A percentile compares a stretch with the other conserved stretches of the same genome.
Conservation (phyloP, 169 alveolate species). For the Eimeria mitis region DNA sequence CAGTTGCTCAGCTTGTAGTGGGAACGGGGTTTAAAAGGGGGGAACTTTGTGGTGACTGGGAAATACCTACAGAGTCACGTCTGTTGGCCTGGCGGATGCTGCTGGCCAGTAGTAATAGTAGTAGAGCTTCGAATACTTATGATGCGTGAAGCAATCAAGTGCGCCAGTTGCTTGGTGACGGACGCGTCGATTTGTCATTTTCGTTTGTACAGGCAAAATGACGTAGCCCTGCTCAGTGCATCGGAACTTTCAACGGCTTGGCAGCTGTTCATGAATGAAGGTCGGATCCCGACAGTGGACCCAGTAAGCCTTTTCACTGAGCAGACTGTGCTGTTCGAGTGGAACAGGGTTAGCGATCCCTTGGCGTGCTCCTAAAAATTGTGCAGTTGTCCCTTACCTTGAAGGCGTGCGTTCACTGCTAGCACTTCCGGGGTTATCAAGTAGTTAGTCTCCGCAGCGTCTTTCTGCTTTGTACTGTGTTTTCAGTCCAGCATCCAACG, state of each 20-base stretch:
- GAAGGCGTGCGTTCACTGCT: background rate
- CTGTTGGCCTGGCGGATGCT: background rate
- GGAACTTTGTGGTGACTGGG: background rate
- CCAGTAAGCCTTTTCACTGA: background rate
- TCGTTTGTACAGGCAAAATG: background rate
- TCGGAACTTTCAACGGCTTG: background rate
- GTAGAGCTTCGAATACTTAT: background rate
- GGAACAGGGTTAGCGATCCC: background rate
- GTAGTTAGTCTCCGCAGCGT: background rate
- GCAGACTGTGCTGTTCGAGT: background rate
- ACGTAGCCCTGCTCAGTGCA: constrained; percentile 29
- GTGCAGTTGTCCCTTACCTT: background rate
- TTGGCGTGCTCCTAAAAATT: background rate
- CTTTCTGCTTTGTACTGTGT: background rate
- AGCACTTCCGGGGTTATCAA: too few relatives aligned
- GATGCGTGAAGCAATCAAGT: background rate
- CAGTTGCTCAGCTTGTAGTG: background rate
- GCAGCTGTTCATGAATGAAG: background rate
- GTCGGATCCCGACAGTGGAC: background rate
- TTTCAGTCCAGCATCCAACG: background rate
- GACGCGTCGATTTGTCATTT: background rate
- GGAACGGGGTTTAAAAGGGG: background rate
- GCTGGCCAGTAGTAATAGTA: background rate
- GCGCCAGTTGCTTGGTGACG: background rate
- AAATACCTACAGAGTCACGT: background rate